Evolutionary conservation across 805 yeast species (phyloP).

Genomic region (Teunomyces atbi): DNA sequence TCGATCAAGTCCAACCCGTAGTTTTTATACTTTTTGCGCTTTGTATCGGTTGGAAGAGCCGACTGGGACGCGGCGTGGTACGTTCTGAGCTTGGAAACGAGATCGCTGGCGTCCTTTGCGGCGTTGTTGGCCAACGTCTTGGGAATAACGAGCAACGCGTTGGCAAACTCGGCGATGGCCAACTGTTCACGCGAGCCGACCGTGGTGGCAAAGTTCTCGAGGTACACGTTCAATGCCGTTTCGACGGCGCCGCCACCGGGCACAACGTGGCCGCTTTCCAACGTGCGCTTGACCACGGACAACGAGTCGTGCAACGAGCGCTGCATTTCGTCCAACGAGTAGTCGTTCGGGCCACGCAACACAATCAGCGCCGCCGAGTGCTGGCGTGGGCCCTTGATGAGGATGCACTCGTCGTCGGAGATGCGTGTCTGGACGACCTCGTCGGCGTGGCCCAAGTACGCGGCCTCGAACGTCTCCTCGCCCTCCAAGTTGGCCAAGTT

Average conservation of each 20-base stretch:
- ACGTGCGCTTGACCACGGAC: slow-evolving; percentile 90
- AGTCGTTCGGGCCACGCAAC: slow-evolving; percentile 94
- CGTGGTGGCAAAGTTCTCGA: slow-evolving; percentile 96
- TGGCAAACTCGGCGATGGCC: slow-evolving; percentile 97
- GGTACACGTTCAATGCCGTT: slow-evolving; percentile 87
- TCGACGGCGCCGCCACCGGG: slow-evolving; percentile 99
- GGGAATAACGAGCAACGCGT: slow-evolving; percentile 85
- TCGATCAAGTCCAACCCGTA: slow-evolving; percentile 90
- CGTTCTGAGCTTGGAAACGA: slow-evolving; percentile 92
- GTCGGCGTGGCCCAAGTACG: slow-evolving; percentile 84
- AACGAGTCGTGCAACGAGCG: slow-evolving; percentile 93
- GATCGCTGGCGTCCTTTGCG: slow-evolving; percentile 93
- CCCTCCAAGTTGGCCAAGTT: slow-evolving; percentile 94
- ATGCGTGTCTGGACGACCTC: slow-evolving; percentile 87
- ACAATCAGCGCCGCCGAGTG: slow-evolving; percentile 91
- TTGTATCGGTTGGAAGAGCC: slow-evolving; percentile 77
- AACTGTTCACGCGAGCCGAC: slow-evolving; percentile 96
- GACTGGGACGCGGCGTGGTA: slow-evolving; percentile 94
- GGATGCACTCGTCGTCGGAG: slow-evolving; percentile 95
- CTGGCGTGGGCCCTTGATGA: slow-evolving; percentile 83
- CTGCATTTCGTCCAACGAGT: slow-evolving; percentile 96
- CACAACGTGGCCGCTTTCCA: slow-evolving; percentile 90
- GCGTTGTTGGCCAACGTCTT: slow-evolving; percentile 96
- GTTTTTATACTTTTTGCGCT: slow-evolving; percentile 81
- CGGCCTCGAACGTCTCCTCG: slow-evolving; percentile 84